Percentiles rank a stretch among this genome's conserved stretches.
phyloP scores from a whole-genome alignment of 73 alveolate species.

The Tetrahymena malaccensis region DNA sequence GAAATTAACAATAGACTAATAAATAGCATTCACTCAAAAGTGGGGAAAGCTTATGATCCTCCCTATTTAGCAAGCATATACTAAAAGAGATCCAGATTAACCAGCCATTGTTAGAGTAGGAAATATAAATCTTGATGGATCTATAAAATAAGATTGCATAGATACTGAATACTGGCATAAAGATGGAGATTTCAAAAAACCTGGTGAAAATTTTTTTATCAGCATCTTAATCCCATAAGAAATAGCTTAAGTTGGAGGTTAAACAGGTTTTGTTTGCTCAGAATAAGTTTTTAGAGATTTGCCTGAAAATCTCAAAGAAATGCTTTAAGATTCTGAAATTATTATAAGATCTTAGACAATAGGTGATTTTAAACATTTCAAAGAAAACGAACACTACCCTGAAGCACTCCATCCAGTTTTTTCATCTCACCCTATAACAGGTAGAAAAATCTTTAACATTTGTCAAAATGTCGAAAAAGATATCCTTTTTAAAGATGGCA shows the following conservation, averaged over 20 bases:
- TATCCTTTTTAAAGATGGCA: not conserved
- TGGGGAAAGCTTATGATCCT: not conserved
- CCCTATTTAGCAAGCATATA: not conserved
- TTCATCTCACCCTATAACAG: not conserved
- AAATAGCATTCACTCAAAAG: not conserved
- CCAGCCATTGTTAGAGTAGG: constrained; percentile 9
- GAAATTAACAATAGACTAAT: not conserved
- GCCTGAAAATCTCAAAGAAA: not conserved
- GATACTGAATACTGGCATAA: constrained; percentile 20
- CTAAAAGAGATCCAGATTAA: not conserved
- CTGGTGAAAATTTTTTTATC: not conserved
- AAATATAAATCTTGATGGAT: constrained; percentile 1
- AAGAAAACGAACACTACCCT: not conserved
- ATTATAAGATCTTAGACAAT: not conserved
- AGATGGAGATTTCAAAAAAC: constrained; percentile 6
- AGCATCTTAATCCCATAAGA: not conserved
- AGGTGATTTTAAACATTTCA: not conserved
- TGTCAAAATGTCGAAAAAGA: not conserved
- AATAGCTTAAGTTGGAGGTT: constrained; percentile 12
- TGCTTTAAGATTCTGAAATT: not conserved
- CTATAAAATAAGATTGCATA: not conserved
- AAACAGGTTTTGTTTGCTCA: constrained; percentile 1
- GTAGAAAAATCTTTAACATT: not conserved
- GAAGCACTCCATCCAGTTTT: not conserved
- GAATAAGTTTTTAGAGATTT: not conserved